Conservation (phyloP, 345 rosid genomes). For the Melaleuca alternifolia region DNA sequence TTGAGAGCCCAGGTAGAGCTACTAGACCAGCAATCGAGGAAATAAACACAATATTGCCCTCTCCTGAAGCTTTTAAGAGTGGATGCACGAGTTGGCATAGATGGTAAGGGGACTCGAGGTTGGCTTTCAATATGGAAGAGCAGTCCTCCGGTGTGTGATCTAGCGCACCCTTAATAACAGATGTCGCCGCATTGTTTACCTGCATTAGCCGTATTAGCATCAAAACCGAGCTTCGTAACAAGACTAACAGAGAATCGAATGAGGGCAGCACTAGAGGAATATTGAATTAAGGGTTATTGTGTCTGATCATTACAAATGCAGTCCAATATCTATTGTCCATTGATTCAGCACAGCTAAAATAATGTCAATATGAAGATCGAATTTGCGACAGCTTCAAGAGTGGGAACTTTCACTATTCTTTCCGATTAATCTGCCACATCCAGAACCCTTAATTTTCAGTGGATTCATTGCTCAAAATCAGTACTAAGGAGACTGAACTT, state of each 20-base stretch:
- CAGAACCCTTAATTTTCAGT: neutral
- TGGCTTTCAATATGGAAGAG: constrained; percentile 14
- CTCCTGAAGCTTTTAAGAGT: constrained; percentile 34
- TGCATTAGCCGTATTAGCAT: neutral
- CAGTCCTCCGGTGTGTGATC: constrained; percentile 22
- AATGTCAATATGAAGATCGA: neutral
- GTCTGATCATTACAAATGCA: neutral
- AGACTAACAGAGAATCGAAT: neutral
- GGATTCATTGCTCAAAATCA: neutral
- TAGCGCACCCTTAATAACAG: constrained; percentile 15
- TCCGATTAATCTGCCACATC: neutral
- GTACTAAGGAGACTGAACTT: neutral
- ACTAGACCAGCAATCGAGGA: constrained; percentile 31
- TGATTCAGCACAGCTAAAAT: neutral
- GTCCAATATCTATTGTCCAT: neutral
- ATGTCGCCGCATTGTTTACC: constrained; percentile 41
- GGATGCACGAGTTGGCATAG: constrained; percentile 35
- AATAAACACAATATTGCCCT: constrained; percentile 28
- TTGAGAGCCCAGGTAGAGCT: constrained; percentile 8
- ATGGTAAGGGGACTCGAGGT: constrained; percentile 45
- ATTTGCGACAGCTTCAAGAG: neutral
- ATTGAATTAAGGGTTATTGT: neutral
- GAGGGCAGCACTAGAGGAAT: neutral
- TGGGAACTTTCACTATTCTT: neutral
- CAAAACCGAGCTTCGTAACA: neutral